Base-by-base conservation (phyloP, 108 stramenopile genomes). In the Fistulifera pelliculosa region DNA sequence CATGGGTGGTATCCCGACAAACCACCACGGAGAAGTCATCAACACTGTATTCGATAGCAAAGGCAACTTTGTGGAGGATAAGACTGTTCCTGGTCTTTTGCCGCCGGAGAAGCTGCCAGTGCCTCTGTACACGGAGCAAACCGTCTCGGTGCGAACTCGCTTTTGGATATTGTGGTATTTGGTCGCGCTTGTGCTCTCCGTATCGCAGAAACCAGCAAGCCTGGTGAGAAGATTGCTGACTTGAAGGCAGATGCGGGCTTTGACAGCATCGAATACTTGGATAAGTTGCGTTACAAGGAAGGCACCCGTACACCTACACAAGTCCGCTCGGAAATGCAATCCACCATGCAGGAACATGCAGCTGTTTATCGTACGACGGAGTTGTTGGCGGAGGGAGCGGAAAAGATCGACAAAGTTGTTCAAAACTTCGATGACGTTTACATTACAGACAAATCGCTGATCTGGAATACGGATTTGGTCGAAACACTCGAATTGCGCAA, bases 81-180 rank as follows among this genome's bases (percentile, higher is more conserved):
- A 74, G 49, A 83, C 94, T 17, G 89, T 99, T 14, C 98, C 98
- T 27, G 98, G 98, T 76, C 97, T 24, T 99, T 92, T 66, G 98
- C 97, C 44, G 97, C 97, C 15, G 98, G 98, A 27, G 98, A 98
- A 79, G 94, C 89, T 35, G 96, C 96, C 25, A 89, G 93, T 66
- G 98, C 98, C 10, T 96, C 95, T 11, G 98, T 99, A 13, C 98
- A 99, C 63, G 98, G 98, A n/a, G 98, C 98, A 66, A 99, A 99
- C 73, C 93, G 98, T 14, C 75, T 99, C 25, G 98, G 98, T 13
- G 98, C 98, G 62, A 99, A 99, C 64, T 93, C 89, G 19, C 74
- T 99, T 19, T 73, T 99, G 21, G 98, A 99, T 62, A 98, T 99
- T 75, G 98, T 99, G 51, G 98, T 99, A 48, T 99, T 99, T 78